Percentiles rank a stretch among this genome's conserved stretches.
Conservation (phyloP, 139 green algal species). For the Chlorella sorokiniana region DNA sequence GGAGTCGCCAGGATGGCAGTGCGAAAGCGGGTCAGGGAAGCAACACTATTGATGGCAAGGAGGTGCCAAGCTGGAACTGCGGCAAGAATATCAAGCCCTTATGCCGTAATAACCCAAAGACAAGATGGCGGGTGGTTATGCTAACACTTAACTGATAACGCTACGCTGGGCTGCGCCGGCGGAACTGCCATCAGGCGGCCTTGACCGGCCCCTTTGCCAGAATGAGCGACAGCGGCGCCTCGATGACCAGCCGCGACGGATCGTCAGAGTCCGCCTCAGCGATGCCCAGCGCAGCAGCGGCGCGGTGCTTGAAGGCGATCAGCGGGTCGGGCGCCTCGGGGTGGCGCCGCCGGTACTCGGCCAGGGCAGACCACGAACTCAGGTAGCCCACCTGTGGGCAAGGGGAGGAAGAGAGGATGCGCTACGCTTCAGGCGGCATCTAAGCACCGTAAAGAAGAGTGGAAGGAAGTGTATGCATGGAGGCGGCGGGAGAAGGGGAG, state of each 20-base stretch:
- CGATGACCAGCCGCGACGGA: background rate
- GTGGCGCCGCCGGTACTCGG: background rate
- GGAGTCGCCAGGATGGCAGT: no score
- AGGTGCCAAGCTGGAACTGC: no score
- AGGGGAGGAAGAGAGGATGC: background rate
- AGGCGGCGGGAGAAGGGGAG: background rate
- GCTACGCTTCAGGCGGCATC: background rate
- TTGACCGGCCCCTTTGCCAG: background rate
- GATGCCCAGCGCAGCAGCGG: background rate
- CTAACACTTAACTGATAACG: no score
- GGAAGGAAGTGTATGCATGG: background rate
- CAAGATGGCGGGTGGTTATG: no score
- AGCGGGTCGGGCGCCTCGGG: constrained; percentile 2
- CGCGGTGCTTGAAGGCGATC: background rate
- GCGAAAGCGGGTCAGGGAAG: no score
- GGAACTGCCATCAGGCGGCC: no score
- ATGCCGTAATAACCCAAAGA: no score
- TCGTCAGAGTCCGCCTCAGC: background rate
- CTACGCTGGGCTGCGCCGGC: no score
- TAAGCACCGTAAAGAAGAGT: background rate
- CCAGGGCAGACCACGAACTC: background rate
- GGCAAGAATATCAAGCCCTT: no score
- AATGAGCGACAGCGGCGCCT: background rate
- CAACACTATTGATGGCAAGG: no score
- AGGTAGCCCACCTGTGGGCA: constrained; percentile 9